A percentile compares a stretch with the other conserved stretches of the same genome.
phyloP scores from a whole-genome alignment of 169 alveolate species.

The Plasmodium gonderi region DNA sequence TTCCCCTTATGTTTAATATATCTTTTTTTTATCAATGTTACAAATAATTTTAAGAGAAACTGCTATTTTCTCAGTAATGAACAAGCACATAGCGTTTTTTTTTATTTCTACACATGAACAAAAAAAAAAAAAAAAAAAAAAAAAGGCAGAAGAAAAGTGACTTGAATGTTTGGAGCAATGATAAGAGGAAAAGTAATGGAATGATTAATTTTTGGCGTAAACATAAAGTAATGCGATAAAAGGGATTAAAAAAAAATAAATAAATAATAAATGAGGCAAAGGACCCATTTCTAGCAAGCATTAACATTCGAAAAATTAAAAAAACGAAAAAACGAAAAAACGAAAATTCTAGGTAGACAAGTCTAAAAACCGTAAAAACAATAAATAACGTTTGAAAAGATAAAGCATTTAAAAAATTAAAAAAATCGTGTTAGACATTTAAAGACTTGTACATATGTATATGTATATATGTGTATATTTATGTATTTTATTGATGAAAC shows the following conservation, averaged over 20 bases:
- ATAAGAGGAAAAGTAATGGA: not conserved
- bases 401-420: not conserved
- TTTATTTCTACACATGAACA: conserved; percentile 1
- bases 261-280: not conserved
- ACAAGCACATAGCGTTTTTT: not conserved
- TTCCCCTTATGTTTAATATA: not conserved
- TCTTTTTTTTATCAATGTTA: not conserved
- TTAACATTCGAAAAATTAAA: too few species aligned
- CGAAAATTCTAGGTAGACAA: not conserved
- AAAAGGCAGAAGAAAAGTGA: not conserved
- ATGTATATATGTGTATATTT: not conserved
- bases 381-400: not conserved
- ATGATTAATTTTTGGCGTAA: not conserved
- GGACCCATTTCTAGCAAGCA: not conserved
- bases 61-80: not conserved
- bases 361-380: not conserved
- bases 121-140: not conserved
- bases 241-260: not conserved
- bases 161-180: not conserved
- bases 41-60: not conserved
- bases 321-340: too few species aligned
- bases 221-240: not conserved
- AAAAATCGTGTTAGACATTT: not conserved
- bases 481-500: not conserved
- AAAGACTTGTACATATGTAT: not conserved